Conservation (phyloP, 2,329 filamentous ascomycete species). For the Knoxdaviesia proteae region DNA sequence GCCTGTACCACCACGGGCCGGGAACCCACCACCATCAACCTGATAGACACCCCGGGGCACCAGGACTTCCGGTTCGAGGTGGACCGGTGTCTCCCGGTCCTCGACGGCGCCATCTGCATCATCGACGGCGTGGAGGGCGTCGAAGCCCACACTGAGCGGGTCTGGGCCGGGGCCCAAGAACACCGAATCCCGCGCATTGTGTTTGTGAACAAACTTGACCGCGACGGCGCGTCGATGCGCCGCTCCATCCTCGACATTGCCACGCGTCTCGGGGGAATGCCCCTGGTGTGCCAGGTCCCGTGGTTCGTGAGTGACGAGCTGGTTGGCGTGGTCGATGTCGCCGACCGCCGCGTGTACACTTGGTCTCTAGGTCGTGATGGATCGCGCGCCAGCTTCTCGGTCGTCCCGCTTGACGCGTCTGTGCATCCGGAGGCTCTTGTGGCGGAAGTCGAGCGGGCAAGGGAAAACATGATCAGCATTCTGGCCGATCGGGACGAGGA, state of each 20-base stretch:
- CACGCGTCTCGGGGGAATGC: slow-evolving; percentile 59
- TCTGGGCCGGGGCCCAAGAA: slow-evolving; percentile 76
- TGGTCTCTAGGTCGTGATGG: slow-evolving; percentile 31
- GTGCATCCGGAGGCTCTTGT: slow-evolving; percentile 10
- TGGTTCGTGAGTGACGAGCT: slow-evolving; percentile 77
- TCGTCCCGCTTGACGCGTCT: slow-evolving; percentile 5
- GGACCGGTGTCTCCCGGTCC: slow-evolving; percentile 65
- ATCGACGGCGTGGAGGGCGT: slow-evolving; percentile 84
- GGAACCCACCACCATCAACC: slow-evolving; percentile 51
- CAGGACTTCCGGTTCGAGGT: slow-evolving; percentile 97
- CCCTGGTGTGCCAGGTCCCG: slow-evolving; percentile 81
- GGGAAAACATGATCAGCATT: slow-evolving; percentile 59
- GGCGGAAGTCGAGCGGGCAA: slow-evolving; percentile 51
- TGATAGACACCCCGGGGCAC: slow-evolving; percentile 92
- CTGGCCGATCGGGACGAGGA: slow-evolving; percentile 76
- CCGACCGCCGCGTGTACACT: slow-evolving; percentile 52
- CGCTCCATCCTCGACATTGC: slow-evolving; percentile 74
- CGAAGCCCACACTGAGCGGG: slow-evolving; percentile 90
- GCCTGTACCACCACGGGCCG: slow-evolving; percentile 15
- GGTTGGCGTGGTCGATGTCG: slow-evolving; percentile 65
- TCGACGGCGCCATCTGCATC: slow-evolving; percentile 84
- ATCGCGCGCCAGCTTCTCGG: slow-evolving; percentile 18
- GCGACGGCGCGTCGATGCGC: slow-evolving; percentile 60
- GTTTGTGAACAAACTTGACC: slow-evolving; percentile 62
- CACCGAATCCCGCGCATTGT: slow-evolving; percentile 68